Conservation (phyloP, 441 rosid genomes). For the Mallotus japonicus region DNA sequence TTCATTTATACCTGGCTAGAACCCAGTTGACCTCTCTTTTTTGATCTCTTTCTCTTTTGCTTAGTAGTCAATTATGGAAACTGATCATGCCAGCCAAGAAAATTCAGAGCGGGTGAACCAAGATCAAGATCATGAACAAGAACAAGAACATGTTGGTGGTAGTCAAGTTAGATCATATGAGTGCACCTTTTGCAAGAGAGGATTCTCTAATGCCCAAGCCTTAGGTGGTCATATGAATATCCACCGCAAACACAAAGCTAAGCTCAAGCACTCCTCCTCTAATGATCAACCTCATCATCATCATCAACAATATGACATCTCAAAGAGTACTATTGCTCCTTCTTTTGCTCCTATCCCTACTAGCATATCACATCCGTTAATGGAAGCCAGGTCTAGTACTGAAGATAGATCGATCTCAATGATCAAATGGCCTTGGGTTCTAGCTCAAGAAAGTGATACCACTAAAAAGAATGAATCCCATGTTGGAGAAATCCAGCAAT, state of each 20-base stretch:
- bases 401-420: constrained; percentile 9
- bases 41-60: background rate
- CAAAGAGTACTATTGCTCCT: constrained; percentile 8
- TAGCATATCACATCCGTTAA: background rate
- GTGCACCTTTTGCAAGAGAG: constrained; percentile 65
- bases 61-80: constrained; percentile 24
- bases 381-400: background rate
- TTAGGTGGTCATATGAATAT: constrained; percentile 80
- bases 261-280: constrained; percentile 18
- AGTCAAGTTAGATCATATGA: constrained; percentile 54
- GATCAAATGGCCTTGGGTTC: constrained; percentile 26
- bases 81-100: constrained; percentile 28
- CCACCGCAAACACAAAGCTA: constrained; percentile 53
- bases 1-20: background rate
- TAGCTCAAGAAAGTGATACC: background rate
- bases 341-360: constrained; percentile 14
- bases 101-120: constrained; percentile 23
- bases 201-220: constrained; percentile 81
- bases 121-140: constrained; percentile 20
- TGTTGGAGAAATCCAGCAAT: constrained; percentile 26
- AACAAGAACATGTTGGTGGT: constrained; percentile 25
- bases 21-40: constrained; percentile 26
- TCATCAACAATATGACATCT: constrained; percentile 1
- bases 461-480: constrained; percentile 10
- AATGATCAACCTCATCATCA: background rate